Conservation (phyloP, 768 basidiomycete species). For the Mycena pura region DNA sequence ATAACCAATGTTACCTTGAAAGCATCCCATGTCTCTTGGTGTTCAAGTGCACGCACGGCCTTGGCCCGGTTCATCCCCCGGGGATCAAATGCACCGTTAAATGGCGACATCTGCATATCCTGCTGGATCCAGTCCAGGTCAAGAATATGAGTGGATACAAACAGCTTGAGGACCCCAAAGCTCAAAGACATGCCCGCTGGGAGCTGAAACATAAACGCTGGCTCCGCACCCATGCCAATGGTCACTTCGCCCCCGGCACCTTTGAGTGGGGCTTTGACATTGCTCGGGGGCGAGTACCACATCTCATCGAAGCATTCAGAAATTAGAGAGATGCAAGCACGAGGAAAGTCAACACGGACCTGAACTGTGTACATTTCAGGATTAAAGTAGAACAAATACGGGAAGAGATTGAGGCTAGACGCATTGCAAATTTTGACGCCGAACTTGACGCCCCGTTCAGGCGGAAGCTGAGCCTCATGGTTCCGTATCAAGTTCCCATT, state of each 20-base stretch:
- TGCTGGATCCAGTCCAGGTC: slow-evolving; percentile 51
- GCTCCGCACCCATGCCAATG: background rate
- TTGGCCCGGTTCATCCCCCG: background rate
- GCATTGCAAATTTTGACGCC: background rate
- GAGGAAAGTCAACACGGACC: background rate
- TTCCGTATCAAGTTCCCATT: background rate
- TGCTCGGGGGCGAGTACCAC: background rate
- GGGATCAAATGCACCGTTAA: background rate
- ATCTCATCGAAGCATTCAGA: background rate
- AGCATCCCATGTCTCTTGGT: background rate
- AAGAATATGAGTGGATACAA: slow-evolving; percentile 51
- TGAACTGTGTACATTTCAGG: background rate
- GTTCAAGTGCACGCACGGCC: background rate
- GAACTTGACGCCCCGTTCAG: background rate
- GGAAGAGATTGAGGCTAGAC: background rate
- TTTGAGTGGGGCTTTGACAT: background rate
- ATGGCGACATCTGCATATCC: background rate
- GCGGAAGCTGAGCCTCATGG: background rate
- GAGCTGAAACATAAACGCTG: background rate
- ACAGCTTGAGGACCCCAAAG: slow-evolving; percentile 51
- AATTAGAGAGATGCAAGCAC: background rate
- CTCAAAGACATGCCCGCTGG: background rate
- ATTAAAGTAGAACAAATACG: slow-evolving; percentile 6
- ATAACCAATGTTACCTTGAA: background rate
- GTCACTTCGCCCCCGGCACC: background rate